Conservation (phyloP, 345 rosid species). For the Zanthoxylum bungeanum region DNA sequence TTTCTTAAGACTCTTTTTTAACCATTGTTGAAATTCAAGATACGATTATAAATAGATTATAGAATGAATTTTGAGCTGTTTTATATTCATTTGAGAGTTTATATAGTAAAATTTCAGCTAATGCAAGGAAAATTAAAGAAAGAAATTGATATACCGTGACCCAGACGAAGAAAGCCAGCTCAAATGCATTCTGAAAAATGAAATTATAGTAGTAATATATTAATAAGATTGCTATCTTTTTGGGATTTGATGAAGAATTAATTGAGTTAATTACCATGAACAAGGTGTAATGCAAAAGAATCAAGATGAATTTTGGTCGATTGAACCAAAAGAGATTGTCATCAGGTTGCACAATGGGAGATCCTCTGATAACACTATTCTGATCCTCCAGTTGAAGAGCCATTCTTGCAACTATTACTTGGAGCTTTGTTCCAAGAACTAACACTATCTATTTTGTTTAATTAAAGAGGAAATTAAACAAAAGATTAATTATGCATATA, state of each 20-base stretch:
- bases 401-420: constrained; percentile 55
- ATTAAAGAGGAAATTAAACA: too few species aligned
- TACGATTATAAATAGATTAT: too few species aligned
- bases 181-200: constrained; percentile 70
- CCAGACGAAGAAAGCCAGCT: constrained; percentile 67
- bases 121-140: too few species aligned
- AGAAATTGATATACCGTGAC: constrained; percentile 49
- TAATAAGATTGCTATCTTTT: too few species aligned
- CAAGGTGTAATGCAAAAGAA: constrained; percentile 43
- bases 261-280: constrained; percentile 34
- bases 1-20: too few species aligned
- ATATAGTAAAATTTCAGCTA: too few species aligned
- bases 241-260: not conserved
- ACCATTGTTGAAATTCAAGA: too few species aligned
- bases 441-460: constrained; percentile 50
- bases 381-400: constrained; percentile 40
- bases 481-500: too few species aligned
- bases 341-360: constrained; percentile 48
- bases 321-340: constrained; percentile 63
- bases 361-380: constrained; percentile 44
- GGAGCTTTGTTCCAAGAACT: constrained; percentile 49
- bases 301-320: constrained; percentile 46
- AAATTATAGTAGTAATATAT: not conserved
- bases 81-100: too few species aligned
- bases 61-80: too few species aligned